Percentiles rank a stretch among this genome's conserved stretches.
These are phyloP conservation scores for Rhodotorula sp. DNA, from an alignment of 1,284 basidiomycete genomes.

Conservation along the genomic window DNA sequence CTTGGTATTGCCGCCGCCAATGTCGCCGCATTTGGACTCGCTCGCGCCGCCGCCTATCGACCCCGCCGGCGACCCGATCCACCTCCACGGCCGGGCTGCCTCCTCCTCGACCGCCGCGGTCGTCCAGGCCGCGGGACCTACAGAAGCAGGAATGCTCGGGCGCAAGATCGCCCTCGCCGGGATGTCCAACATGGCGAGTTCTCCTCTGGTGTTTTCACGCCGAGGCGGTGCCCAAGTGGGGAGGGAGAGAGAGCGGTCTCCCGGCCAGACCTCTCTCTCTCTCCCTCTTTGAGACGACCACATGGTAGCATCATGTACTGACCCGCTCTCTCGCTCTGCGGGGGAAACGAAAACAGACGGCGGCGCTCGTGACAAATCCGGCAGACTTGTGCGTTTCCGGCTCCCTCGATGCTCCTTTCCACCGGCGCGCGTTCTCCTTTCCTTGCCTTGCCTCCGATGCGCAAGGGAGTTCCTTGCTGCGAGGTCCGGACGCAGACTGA, in stretches of 20 bases:
- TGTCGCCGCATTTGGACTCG: slow-evolving; percentile 15
- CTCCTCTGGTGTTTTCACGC: background rate
- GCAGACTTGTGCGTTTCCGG: slow-evolving; percentile 25
- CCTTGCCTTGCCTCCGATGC: background rate
- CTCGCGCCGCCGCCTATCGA: slow-evolving; percentile 27
- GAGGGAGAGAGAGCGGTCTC: too few relatives aligned
- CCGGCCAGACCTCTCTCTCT: too few relatives aligned
- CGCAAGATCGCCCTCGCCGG: slow-evolving; percentile 33
- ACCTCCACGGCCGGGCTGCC: background rate
- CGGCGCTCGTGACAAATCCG: slow-evolving; percentile 30
- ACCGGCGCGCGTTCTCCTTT: background rate
- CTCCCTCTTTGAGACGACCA: too few relatives aligned
- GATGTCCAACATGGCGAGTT: slow-evolving; percentile 27
- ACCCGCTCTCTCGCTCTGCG: too few relatives aligned
- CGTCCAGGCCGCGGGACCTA: background rate
- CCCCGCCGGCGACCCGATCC: slow-evolving; percentile 11
- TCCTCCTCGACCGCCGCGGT: background rate
- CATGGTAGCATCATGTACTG: too few relatives aligned
- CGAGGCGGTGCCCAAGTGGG: background rate
- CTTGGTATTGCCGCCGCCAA: background rate
- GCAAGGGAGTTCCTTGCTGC: too few relatives aligned
- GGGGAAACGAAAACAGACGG: slow-evolving; percentile 16
- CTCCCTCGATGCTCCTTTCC: background rate
- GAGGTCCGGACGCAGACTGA: background rate
- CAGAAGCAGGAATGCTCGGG: slow-evolving; percentile 9